Evolutionary conservation across 2,329 filamentous ascomycete species (phyloP), one percentile per base, ranked within the genome.

Genomic region (Penicillium glabrum): DNA sequence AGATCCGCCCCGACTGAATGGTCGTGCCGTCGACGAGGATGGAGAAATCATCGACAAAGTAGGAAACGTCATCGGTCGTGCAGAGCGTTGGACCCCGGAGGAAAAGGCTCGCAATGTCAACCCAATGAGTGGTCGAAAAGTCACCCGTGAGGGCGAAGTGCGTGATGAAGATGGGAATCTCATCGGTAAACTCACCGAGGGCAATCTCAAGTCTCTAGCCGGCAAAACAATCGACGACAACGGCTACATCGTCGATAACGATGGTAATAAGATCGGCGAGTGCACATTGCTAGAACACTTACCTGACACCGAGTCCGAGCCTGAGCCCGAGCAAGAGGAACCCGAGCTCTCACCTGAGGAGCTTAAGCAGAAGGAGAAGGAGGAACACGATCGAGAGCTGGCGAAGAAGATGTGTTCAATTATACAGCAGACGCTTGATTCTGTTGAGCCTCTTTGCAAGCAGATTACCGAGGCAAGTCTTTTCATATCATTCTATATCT

Each of bases 11-110:
- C 78, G 81, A 48, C 82, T 95, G 1, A 83, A 87, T 35, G 90
- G 90, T 16, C 87, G 90, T 48, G 67, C 80, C 6, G 90, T 95
- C 16, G 90, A 95, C 56, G 87, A 86, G 27, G 87, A 89, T 56
- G 87, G 87, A 13, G 87, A 89, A 44, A 82, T 89, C 31, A 75
- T 87, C 7, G 87, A 89, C 67, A 84, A 82, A 61, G 77, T 79
- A 19, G 87, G 87, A 13, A 89, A 89, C 65, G 78, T 80, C 11
- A 78, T 89, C 37, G 87, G 87, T 23, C 83, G 81, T 58, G 86
- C 85, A 2, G 86, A 90, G 68, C 84, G 86, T 56, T 89, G 85
- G 79, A 85, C 90, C 58, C 80, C 82, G 39, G 81, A 82, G 58
- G 74, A 81, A 61, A 80, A 80, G 64, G 75, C 79, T 59, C 76